These are phyloP conservation scores for Psilocybe tampanensis DNA, from an alignment of 768 basidiomycete genomes.

Conservation along the genomic window DNA sequence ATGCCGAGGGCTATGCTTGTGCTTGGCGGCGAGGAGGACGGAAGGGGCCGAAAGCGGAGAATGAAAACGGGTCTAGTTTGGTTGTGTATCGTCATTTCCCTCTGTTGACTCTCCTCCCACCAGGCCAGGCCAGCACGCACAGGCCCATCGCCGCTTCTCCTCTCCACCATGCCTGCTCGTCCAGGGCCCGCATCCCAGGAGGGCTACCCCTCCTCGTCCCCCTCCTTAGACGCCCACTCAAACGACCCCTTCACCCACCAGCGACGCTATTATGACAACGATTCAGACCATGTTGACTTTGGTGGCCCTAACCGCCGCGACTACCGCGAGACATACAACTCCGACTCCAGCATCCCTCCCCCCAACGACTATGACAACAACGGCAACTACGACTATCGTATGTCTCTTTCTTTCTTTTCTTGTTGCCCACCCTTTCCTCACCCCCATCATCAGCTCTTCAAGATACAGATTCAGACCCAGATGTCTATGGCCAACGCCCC, in stretches of 20 bases:
- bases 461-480: constrained; percentile 86
- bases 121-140: not conserved
- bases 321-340: constrained; percentile 61
- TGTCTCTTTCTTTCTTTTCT: constrained; percentile 7
- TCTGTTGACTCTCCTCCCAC: constrained; percentile 7
- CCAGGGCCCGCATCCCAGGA: constrained; percentile 60
- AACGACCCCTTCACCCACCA: constrained; percentile 65
- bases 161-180: constrained; percentile 52
- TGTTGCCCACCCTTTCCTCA: constrained; percentile 19
- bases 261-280: constrained; percentile 72
- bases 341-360: constrained; percentile 68
- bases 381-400: constrained; percentile 70
- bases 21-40: not conserved
- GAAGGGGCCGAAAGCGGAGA: constrained; percentile 9
- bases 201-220: constrained; percentile 65
- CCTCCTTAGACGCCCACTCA: constrained; percentile 60
- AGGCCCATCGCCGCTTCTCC: constrained; percentile 19
- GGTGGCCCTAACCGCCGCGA: constrained; percentile 47
- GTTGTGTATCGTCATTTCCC: constrained; percentile 19
- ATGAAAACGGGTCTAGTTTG: constrained; percentile 9
- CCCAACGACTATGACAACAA: constrained; percentile 71
- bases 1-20: no score
- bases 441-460: constrained; percentile 54
- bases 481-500: constrained; percentile 69
- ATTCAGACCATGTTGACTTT: constrained; percentile 70